These are phyloP conservation scores for Phytophthora syringae DNA, from an alignment of 352 stramenopile species.

Conservation along the genomic window DNA sequence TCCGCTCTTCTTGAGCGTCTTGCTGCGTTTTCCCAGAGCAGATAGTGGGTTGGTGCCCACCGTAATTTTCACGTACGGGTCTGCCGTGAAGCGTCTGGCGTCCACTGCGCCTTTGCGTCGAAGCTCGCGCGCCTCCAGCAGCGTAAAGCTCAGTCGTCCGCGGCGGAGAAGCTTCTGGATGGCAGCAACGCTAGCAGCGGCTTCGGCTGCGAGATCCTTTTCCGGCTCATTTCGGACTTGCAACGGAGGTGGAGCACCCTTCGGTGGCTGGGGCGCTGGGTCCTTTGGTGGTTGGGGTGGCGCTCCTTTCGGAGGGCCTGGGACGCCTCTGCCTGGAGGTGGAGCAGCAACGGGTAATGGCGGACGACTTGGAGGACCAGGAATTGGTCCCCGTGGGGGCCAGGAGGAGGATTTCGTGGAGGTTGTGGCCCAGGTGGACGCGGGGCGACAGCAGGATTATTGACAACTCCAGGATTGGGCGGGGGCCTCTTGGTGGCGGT, in stretches of 20 bases:
- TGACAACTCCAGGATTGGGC: not conserved
- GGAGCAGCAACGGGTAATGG: constrained; percentile 17
- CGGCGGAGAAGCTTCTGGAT: constrained; percentile 68
- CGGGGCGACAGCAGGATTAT: not conserved
- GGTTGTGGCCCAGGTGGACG: constrained; percentile 1
- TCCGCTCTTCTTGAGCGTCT: constrained; percentile 83
- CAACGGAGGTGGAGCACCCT: constrained; percentile 46
- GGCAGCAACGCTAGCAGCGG: constrained; percentile 20
- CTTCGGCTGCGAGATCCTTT: constrained; percentile 10
- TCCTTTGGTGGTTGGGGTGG: constrained; percentile 57
- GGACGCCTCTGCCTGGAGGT: not conserved
- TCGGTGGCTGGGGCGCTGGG: constrained; percentile 56
- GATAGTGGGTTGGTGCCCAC: constrained; percentile 79
- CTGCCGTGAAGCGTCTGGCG: constrained; percentile 60
- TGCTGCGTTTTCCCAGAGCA: constrained; percentile 77
- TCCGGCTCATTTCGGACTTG: not conserved
- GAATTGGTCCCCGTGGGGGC: constrained; percentile 11
- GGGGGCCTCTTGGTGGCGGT: constrained; percentile 26
- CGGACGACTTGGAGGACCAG: constrained; percentile 30
- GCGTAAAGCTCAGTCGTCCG: constrained; percentile 72
- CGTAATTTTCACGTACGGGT: constrained; percentile 85
- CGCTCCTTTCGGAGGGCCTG: constrained; percentile 40
- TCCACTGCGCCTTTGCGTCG: constrained; percentile 72
- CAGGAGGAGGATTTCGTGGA: constrained; percentile 5
- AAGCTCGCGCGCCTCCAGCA: constrained; percentile 71